Conservation (phyloP, 2,329 filamentous ascomycete species). For the Pseudogymnoascus verrucosus region DNA sequence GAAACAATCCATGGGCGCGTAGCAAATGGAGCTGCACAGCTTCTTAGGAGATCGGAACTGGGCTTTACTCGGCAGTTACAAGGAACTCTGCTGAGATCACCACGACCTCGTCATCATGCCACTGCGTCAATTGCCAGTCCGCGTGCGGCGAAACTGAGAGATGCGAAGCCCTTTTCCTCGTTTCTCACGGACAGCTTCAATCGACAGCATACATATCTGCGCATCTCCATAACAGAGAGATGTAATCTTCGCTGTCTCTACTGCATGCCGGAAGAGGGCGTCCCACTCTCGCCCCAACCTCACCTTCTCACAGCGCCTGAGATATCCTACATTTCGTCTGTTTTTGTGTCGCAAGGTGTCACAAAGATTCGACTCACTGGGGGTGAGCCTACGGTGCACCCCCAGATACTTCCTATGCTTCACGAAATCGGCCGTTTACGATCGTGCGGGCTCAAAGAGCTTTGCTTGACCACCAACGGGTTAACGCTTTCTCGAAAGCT, state of each 20-base stretch:
- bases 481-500: slow-evolving; percentile 84
- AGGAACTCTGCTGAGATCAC: not conserved
- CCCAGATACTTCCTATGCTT: slow-evolving; percentile 86
- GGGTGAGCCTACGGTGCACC: slow-evolving; percentile 87
- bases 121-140: not conserved
- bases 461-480: slow-evolving; percentile 95
- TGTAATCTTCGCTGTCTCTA: slow-evolving; percentile 95
- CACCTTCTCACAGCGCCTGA: slow-evolving; percentile 87
- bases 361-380: slow-evolving; percentile 92
- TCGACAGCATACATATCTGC: slow-evolving; percentile 90
- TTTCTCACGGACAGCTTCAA: slow-evolving; percentile 87
- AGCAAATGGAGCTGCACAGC: not conserved
- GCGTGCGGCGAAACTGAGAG: slow-evolving; percentile 29
- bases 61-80: not conserved
- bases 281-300: slow-evolving; percentile 71
- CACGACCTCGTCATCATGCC: not conserved
- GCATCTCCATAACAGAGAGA: slow-evolving; percentile 90
- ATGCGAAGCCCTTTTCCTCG: slow-evolving; percentile 64
- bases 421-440: slow-evolving; percentile 75
- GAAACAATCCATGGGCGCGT: not conserved
- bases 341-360: slow-evolving; percentile 92
- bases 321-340: slow-evolving; percentile 79
- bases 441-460: slow-evolving; percentile 65
- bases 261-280: slow-evolving; percentile 98
- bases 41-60: not conserved